Conservation (phyloP, 2,329 filamentous ascomycete species). For the Tothia fuscella region DNA sequence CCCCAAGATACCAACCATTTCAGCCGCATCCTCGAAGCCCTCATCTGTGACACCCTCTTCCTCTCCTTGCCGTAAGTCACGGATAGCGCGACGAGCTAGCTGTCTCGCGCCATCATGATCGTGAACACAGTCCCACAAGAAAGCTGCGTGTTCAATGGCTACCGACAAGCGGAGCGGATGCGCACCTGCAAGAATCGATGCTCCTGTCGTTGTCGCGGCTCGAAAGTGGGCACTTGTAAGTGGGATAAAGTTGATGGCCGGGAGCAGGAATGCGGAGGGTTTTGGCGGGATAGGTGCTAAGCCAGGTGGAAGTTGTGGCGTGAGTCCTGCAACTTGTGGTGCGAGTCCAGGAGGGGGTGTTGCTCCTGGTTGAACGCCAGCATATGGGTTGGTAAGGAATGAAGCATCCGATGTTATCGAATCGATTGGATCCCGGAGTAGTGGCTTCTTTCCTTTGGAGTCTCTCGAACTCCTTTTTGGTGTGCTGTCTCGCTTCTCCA, state of each 20-base stretch:
- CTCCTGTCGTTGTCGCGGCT: conserved; percentile 63
- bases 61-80: conserved; percentile 80
- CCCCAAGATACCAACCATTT: conserved; percentile 73
- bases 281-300: conserved; percentile 23
- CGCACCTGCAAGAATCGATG: conserved; percentile 67
- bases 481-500: conserved; percentile 1
- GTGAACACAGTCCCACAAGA: conserved; percentile 84
- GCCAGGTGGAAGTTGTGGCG: conserved; percentile 11
- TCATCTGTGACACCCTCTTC: conserved; percentile 94
- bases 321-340: too few relatives aligned
- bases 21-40: conserved; percentile 84
- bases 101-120: conserved; percentile 64
- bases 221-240: conserved; percentile 71
- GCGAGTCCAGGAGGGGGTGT: conserved; percentile 24
- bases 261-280: conserved; percentile 63
- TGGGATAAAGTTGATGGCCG: conserved; percentile 68
- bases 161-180: conserved; percentile 82
- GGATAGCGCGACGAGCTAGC: conserved; percentile 70
- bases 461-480: not conserved
- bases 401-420: conserved; percentile 39
- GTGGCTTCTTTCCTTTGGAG: conserved; percentile 19
- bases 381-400: conserved; percentile 39
- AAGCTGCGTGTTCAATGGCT: conserved; percentile 85
- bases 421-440: conserved; percentile 35
- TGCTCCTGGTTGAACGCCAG: conserved; percentile 25